phyloP scores from a whole-genome alignment of 352 stramenopile species.

The Pythium vanterpoolii region DNA sequence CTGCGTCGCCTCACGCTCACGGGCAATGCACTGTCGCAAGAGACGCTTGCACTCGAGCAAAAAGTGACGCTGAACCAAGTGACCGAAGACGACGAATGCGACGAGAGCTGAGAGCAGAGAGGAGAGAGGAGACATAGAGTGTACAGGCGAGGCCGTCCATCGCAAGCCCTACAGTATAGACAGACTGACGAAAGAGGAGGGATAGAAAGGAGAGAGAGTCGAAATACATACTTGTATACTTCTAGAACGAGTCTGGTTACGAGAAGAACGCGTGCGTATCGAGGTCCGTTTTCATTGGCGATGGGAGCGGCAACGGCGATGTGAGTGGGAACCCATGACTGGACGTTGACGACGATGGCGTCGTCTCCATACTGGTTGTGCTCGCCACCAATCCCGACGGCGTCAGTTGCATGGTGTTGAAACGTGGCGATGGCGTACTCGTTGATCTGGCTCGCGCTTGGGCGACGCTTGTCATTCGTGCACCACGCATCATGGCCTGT shows the following conservation, averaged over 20 bases:
- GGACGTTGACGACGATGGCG: not conserved
- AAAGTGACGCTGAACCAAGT: slow-evolving; percentile 54
- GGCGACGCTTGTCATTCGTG: not conserved
- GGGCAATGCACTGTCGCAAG: slow-evolving; percentile 59
- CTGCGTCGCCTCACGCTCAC: slow-evolving; percentile 77
- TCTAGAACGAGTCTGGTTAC: slow-evolving; percentile 27
- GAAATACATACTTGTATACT: slow-evolving; percentile 24
- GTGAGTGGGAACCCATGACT: slow-evolving; percentile 18
- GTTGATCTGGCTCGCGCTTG: not conserved
- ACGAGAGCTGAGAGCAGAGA: slow-evolving; percentile 16
- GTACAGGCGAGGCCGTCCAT: too few species aligned
- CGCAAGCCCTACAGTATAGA: too few species aligned
- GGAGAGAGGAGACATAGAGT: not conserved
- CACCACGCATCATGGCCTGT: slow-evolving; percentile 14
- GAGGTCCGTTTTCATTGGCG: slow-evolving; percentile 82
- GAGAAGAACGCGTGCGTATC: slow-evolving; percentile 86
- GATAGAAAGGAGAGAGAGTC: not conserved
- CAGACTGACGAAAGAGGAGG: not conserved
- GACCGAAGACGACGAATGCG: slow-evolving; percentile 51
- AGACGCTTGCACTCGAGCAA: slow-evolving; percentile 63
- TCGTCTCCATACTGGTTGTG: not conserved
- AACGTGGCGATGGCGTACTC: not conserved
- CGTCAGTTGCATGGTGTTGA: not conserved
- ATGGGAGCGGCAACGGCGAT: slow-evolving; percentile 62
- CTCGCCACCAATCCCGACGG: too few species aligned